These are phyloP conservation scores for Aspergillus transmontanensis DNA, from an alignment of 2,329 filamentous ascomycete species.

Conservation along the genomic window DNA sequence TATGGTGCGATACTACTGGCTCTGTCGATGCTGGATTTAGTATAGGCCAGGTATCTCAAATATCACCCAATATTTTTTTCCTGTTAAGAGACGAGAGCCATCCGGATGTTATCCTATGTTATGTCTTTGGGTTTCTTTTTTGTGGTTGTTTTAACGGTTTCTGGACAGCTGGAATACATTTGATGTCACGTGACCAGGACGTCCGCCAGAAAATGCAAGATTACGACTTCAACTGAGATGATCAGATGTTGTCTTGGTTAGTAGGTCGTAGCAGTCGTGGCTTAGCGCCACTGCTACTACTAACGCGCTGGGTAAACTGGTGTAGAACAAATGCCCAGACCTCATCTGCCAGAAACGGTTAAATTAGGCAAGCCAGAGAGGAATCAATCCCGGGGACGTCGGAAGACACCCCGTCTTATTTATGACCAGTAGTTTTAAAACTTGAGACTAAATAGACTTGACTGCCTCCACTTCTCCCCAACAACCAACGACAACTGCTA, in stretches of 20 bases:
- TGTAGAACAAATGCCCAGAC: neutral
- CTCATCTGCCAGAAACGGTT: neutral
- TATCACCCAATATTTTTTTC: constrained; percentile 31
- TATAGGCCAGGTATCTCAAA: constrained; percentile 35
- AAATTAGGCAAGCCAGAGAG: neutral
- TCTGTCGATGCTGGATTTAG: constrained; percentile 32
- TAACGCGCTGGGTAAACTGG: neutral
- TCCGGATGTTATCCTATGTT: constrained; percentile 6
- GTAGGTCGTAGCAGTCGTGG: neutral
- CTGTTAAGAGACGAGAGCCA: constrained; percentile 12
- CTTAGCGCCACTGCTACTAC: neutral
- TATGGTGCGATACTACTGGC: constrained; percentile 28
- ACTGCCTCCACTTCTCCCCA: neutral
- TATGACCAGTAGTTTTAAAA: neutral
- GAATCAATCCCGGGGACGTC: neutral
- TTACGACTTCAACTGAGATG: neutral
- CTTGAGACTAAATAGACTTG: neutral
- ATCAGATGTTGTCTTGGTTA: neutral
- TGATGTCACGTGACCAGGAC: constrained; percentile 5
- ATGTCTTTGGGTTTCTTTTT: constrained; percentile 1
- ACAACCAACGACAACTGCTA: neutral
- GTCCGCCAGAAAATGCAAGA: constrained; percentile 1
- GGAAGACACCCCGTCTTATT: neutral
- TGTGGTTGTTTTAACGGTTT: constrained; percentile 3
- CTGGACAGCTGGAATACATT: constrained; percentile 6